phyloP scores from a whole-genome alignment of 345 rosid genomes.

The Euphorbia tirucalli region DNA sequence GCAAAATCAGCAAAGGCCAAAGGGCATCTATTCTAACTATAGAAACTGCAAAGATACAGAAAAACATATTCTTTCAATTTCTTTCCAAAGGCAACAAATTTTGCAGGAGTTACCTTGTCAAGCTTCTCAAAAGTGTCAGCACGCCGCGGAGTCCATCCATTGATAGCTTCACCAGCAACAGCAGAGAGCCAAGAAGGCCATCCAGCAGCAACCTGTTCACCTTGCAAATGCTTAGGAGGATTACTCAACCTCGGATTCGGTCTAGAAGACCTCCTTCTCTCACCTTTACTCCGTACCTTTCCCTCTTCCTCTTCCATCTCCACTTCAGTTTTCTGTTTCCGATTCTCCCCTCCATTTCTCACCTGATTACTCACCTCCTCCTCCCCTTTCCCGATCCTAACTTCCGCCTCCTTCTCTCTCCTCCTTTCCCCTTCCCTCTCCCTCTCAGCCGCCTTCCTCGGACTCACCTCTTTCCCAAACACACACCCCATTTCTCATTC shows the following conservation, averaged over 20 bases:
- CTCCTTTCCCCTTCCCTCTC: conserved; percentile 4
- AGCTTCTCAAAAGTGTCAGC: conserved; percentile 34
- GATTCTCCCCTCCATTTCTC: conserved; percentile 13
- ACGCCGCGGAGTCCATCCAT: conserved; percentile 35
- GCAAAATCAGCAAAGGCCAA: neutral
- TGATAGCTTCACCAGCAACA: conserved; percentile 35
- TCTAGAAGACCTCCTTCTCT: conserved; percentile 21
- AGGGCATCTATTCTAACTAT: neutral
- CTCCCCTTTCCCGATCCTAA: conserved; percentile 22
- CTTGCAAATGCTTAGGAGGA: conserved; percentile 29
- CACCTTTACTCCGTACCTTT: conserved; percentile 10
- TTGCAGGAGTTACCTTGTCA: conserved; percentile 21
- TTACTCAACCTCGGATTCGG: conserved; percentile 33
- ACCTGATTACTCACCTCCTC: conserved; percentile 18
- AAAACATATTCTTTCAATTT: no score
- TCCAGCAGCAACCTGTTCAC: conserved; percentile 34
- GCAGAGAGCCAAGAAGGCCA: conserved; percentile 38
- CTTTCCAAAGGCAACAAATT: no score
- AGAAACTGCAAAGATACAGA: neutral
- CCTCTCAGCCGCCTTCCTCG: conserved; percentile 2
- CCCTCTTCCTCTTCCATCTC: conserved; percentile 6
- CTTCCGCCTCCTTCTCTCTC: conserved; percentile 9
- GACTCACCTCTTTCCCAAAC: conserved; percentile 28
- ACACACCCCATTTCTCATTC: conserved; percentile 32
- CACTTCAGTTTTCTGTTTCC: neutral